Percentiles rank a stretch among this genome's conserved stretches.
Evolutionary conservation across 129 eudicot species (phyloP).

Genomic region (Oenanthe sinensis): DNA sequence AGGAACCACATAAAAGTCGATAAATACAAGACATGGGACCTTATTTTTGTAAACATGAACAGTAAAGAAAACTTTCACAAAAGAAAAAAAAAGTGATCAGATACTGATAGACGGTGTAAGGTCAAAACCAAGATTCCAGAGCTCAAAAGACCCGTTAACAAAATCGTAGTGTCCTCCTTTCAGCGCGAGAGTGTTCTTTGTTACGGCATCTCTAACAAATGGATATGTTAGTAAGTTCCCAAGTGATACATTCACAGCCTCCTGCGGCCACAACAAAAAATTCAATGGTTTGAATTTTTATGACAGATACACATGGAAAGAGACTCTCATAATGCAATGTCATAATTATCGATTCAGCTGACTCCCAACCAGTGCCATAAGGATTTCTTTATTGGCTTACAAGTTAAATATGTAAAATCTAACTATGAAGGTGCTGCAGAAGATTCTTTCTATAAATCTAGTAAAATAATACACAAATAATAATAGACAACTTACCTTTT

Average conservation of each 20-base stretch:
- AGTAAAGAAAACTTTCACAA: neutral
- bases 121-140: conserved; percentile 66
- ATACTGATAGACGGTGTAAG: conserved; percentile 37
- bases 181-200: conserved; percentile 46
- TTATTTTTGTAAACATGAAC: neutral
- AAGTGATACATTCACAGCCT: conserved; percentile 88
- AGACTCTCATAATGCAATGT: neutral
- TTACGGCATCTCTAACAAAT: conserved; percentile 62
- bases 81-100: neutral
- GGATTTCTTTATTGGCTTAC: neutral
- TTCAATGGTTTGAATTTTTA: neutral
- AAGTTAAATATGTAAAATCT: neutral
- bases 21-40: neutral
- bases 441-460: neutral
- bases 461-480: neutral
- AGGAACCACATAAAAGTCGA: neutral
- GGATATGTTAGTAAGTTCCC: conserved; percentile 87
- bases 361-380: neutral
- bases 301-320: neutral
- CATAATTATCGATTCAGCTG: neutral
- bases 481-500: conserved; percentile 43
- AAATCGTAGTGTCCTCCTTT: conserved; percentile 94
- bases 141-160: conserved; percentile 67
- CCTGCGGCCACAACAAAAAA: conserved; percentile 31
- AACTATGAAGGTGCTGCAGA: neutral